Base-by-base conservation (phyloP, 108 stramenopile genomes). In the Skeletonema grethae region DNA sequence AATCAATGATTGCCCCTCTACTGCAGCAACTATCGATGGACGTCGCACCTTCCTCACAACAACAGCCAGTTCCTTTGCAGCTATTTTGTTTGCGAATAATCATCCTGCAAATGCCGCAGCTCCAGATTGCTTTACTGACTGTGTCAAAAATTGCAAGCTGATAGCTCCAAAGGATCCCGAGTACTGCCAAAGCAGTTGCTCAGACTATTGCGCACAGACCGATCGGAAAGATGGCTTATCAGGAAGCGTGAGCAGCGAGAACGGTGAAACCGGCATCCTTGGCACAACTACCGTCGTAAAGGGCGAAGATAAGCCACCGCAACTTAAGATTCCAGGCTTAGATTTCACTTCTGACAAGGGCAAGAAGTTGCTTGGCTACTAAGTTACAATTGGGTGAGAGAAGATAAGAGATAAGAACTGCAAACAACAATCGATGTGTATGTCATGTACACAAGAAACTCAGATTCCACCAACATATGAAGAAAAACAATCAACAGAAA, bases 141-240 rank as follows among this genome's bases (percentile, higher is more conserved):
- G 92, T 59, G 30, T 87, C 38, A 86, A 89, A 73, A 86, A 85
- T 32, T 93, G 92, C 84, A 83, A 86, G 41, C 30, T 64, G 34
- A 89, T 93, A 74, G 92, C 88, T 10, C 92, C 92, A 2, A 83
- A 93, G 71, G 90, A 94, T 75, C 66, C 73, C 13, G 35, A 71
- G 48, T 92, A 91, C 53, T 89, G 94, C 58, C 45, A 61, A 38
- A 70, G 57, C 46, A 85, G 72, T 20, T 95, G 94, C 70, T 64
- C 75, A 8, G 80, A 72, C 24, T 95, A 95, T 65, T 95, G 94
- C 72, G 69, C 57, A 10, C 94, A 95, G 64, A 41, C 70, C 3
- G 94, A 95, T 80, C 77, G 94, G 30, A 83, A 63, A 4, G 94
- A 95, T 73, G 94, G 94, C 24, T 75, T 95, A 29, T 86, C 85